Percentiles rank a stretch among this genome's conserved stretches.
Conservation (phyloP, 208 protist species). For the Willaertia magna region DNA sequence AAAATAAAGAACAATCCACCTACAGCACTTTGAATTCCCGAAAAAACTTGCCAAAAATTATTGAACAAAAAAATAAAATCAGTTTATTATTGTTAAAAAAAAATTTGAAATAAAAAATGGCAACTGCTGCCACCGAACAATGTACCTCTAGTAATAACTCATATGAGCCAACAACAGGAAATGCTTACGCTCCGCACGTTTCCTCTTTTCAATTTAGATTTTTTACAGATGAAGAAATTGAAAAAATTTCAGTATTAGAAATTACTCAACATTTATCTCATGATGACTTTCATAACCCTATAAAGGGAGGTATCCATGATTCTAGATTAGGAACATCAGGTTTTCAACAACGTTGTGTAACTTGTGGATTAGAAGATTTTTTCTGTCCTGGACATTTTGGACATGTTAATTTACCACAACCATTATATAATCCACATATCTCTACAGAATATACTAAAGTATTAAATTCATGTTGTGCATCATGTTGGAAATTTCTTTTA, state of each 20-base stretch:
- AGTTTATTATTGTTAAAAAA: too few relatives aligned
- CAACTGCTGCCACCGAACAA: too few relatives aligned
- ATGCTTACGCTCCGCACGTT: background rate
- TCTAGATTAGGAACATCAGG: slow-evolving; percentile 38
- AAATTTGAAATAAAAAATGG: too few relatives aligned
- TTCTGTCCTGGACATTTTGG: slow-evolving; percentile 74
- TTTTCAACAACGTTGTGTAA: slow-evolving; percentile 37
- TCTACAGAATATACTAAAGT: slow-evolving; percentile 44
- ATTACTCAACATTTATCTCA: slow-evolving; percentile 44
- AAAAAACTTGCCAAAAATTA: too few relatives aligned
- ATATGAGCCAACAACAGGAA: too few relatives aligned
- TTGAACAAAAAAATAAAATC: too few relatives aligned
- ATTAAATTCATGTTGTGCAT: slow-evolving; percentile 47
- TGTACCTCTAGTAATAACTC: too few relatives aligned
- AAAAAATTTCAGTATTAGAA: slow-evolving; percentile 36
- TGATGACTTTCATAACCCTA: slow-evolving; percentile 44
- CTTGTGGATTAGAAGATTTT: slow-evolving; percentile 44
- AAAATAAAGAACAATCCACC: too few relatives aligned
- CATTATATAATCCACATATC: slow-evolving; percentile 64
- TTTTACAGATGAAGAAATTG: background rate
- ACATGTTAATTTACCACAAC: slow-evolving; percentile 64
- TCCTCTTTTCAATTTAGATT: background rate
- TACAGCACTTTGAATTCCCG: too few relatives aligned
- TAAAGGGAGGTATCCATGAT: slow-evolving; percentile 59
- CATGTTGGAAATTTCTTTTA: slow-evolving; percentile 49